phyloP scores from a whole-genome alignment of 2,329 filamentous ascomycete genomes.

The Coleophoma eucalyptorum region DNA sequence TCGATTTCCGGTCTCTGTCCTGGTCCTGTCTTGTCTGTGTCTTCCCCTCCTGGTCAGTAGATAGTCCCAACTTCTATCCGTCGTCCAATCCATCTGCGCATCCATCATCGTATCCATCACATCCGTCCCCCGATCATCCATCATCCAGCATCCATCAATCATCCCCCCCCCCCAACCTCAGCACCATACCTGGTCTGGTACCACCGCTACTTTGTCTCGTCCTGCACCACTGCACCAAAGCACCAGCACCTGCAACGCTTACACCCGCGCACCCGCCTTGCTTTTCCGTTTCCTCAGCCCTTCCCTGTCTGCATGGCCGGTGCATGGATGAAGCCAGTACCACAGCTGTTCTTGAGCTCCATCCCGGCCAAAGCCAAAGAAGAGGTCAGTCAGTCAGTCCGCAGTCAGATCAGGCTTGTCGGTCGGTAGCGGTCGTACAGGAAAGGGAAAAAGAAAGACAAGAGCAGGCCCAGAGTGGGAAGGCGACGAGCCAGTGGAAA shows the following conservation, averaged over 20 bases:
- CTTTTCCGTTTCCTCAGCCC: slow-evolving; percentile 15
- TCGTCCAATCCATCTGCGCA: too few relatives aligned
- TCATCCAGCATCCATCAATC: neutral
- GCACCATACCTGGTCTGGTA: too few relatives aligned
- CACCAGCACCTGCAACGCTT: slow-evolving; percentile 12
- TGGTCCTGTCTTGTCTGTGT: too few relatives aligned
- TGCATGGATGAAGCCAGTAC: slow-evolving; percentile 4
- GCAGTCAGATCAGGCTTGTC: slow-evolving; percentile 3
- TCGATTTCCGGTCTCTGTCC: too few relatives aligned
- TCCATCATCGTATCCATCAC: neutral
- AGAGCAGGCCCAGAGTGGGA: neutral
- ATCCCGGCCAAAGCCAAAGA: slow-evolving; percentile 1
- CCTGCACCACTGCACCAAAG: neutral
- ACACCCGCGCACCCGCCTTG: slow-evolving; percentile 22
- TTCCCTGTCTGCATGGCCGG: slow-evolving; percentile 5
- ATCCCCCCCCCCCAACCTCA: neutral
- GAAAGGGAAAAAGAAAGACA: neutral
- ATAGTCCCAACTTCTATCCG: too few relatives aligned
- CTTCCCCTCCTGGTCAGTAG: too few relatives aligned
- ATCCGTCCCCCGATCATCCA: neutral
- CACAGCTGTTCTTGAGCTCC: slow-evolving; percentile 1
- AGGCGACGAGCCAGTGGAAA: neutral
- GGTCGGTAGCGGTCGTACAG: neutral
- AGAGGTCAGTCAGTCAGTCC: neutral
- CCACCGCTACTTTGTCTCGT: neutral